Evolutionary conservation across 768 basidiomycete genomes (phyloP), one percentile per base, ranked within the genome.

Genomic region (Piloderma croceum): DNA sequence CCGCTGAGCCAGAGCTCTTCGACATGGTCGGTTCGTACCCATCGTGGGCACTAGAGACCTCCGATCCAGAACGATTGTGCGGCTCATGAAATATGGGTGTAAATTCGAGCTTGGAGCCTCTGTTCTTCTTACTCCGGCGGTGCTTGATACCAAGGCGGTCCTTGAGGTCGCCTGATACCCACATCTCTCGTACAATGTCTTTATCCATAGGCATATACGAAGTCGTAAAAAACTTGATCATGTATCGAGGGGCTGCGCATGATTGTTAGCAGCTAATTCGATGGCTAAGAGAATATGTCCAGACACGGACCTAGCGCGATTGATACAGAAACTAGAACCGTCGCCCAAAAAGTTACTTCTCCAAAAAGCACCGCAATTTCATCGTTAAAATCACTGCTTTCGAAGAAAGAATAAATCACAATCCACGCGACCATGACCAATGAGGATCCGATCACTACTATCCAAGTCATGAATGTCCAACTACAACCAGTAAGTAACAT

Each of bases 161-260:
- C 57, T 91, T 91, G 41, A 91, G 70, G 53, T 90, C 79, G 3
- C 89, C 89, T 43, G 60, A 53, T 4, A 90, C 86, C 88, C 87
- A 90, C 77, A 81, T 84, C 68, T 98, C 94, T 21, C 94, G 81
- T 6, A 98, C 71, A 41, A 97, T 81, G 51, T 96, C 88, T 57
- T 80, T 84, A 70, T 98, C 94, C 13, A 81, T 67, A 3, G 93
- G 92, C 35, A 59, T 63, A 53, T 92, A 96, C 1, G 81, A 73
- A 1, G 80, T 69, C 7, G 73, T 67, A 45, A 83, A 54, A 56
- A 76, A 90, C 54, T 89, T 88, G 61, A 79, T 68, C 23, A 93
- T 39, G 67, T 88, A 90, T 12, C 89, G 77, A 1, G 94, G 94
- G 5, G 79, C 88, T 90, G 45, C 17, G 20, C n/a, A 21, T 19